Evolutionary conservation across 441 rosid genomes (phyloP), one percentile per base, ranked within the genome.

Genomic region (Biscutella laevigata): DNA sequence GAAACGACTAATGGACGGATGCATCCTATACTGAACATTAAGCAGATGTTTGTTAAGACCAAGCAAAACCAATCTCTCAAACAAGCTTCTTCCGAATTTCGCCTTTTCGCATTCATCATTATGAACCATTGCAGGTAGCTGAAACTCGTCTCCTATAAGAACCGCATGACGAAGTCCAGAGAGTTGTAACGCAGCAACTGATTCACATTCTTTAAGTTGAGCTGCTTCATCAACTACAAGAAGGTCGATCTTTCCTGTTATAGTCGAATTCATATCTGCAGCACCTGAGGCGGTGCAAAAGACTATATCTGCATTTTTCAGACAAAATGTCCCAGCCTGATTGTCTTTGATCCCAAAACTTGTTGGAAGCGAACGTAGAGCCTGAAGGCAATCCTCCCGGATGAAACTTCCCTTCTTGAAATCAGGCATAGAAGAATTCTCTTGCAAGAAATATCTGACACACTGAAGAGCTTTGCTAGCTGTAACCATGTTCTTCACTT

Each of bases 211-310:
- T 37, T 37, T 37, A 7, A 37, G 41, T n/a, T 37, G 41, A 37
- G 82, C 69, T 3, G 82, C 82, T 64, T 77, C 82, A 29, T 77
- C 82, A 11, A 77, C 61, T 11, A 77, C 62, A 36, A 77, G 16
- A 34, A 77, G 13, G 3, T 64, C 35, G 2, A 71, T 9, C 5
- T 59, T 57, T 48, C 20, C 41, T 7, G 22, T 37, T 10, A 20
- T 21, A 38, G 6, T 22, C 15, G 28, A 6, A 25, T 52, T 37
- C 52, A 77, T 13, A 36, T 37, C 19, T 3, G 22, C 11, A 4
- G 79, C 64, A 16, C 69, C 25, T 0, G 80, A 74, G 10, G 71
- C 57, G 1, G 77, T 75, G 16, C 76, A 75, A 27, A 78, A 73
- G 25, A 78, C 9, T 35, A 78, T 20, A n/a, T 55, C 22, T 0